Evolutionary conservation across 163 green algal genomes (phyloP), one percentile per base, ranked within the genome.

Genomic region (Scenedesmus sp.): DNA sequence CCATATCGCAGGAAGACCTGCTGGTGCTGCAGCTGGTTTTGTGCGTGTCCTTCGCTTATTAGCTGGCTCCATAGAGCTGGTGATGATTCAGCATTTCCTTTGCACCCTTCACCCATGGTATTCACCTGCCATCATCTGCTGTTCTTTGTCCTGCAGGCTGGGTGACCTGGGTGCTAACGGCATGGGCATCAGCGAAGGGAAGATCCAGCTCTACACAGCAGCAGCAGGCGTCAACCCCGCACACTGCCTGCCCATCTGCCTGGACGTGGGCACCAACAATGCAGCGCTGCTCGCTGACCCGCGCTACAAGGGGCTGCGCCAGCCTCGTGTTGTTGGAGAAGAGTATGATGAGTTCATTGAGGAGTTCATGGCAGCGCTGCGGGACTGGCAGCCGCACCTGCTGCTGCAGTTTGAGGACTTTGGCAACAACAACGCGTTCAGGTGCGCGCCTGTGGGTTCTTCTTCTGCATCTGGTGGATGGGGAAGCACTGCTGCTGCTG

Each of bases 231-330:
- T 82, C 26, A 26, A 57, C 93, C 97, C 98, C 1, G 70, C 76
- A 6, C 90, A 93, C 20, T 97, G 98, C 74, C 92, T 99, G 92
- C 98, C 98, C 1, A 85, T 97, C 3, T 95, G 91, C 82, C 86
- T 99, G 10, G 98, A 99, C 90, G 97, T 99, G 64, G 98, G 98
- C 59, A 99, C 98, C 88, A 97, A 99, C 96, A 99, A 99, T 93
- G 90, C 96, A 86, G 62, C 79, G 4, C 94, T 98, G 90, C 93
- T 94, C 0, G 87, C 96, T 0, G 94, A 97, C 92, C 90, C 85
- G 2, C 93, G 91, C 62, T 98, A 97, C 94, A 94, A 96, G 89
- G 97, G 88, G 95, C 84, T 98, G 84, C 56, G 94, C 16, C 93
- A 60, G 4, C 94, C 93, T 34, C 92, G 98, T 5, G 84, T 98